phyloP scores from a whole-genome alignment of 2,329 filamentous ascomycete genomes.

The Cryphonectria nitschkei region DNA sequence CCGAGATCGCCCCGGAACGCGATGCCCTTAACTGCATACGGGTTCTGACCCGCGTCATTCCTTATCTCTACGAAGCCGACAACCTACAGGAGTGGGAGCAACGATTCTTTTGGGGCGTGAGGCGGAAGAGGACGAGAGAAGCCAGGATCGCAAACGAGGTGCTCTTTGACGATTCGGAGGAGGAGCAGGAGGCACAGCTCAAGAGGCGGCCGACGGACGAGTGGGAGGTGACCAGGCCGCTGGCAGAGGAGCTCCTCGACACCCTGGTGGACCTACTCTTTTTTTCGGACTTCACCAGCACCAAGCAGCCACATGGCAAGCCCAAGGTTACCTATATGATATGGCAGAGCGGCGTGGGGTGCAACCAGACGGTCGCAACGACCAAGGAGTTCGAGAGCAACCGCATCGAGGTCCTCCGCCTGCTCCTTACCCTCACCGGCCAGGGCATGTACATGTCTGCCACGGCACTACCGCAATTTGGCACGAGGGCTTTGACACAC shows the following conservation, averaged over 20 bases:
- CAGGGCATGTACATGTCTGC: conserved; percentile 93
- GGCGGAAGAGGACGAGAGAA: conserved; percentile 72
- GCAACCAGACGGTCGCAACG: conserved; percentile 84
- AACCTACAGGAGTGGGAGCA: conserved; percentile 84
- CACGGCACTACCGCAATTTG: conserved; percentile 76
- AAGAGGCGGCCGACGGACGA: conserved; percentile 59
- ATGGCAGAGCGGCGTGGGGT: conserved; percentile 97
- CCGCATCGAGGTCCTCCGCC: conserved; percentile 82
- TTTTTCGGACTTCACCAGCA: conserved; percentile 86
- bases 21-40: conserved; percentile 96
- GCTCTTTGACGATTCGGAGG: conserved; percentile 74
- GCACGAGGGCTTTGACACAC: conserved; percentile 84
- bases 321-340: conserved; percentile 89
- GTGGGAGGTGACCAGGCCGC: conserved; percentile 80
- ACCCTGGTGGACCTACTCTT: conserved; percentile 88
- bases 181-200: conserved; percentile 56
- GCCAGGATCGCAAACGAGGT: conserved; percentile 72
- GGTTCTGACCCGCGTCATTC: conserved; percentile 84
- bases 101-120: conserved; percentile 84
- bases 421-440: conserved; percentile 83
- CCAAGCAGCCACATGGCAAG: conserved; percentile 70
- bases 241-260: conserved; percentile 92
- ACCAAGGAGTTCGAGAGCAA: conserved; percentile 94
- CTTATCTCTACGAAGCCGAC: conserved; percentile 90
- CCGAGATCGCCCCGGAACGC: conserved; percentile 79